A percentile compares a stretch with the other conserved stretches of the same genome.
These are phyloP conservation scores for Camellia japonica DNA, from an alignment of 148 eudicot genomes.

Conservation along the genomic window DNA sequence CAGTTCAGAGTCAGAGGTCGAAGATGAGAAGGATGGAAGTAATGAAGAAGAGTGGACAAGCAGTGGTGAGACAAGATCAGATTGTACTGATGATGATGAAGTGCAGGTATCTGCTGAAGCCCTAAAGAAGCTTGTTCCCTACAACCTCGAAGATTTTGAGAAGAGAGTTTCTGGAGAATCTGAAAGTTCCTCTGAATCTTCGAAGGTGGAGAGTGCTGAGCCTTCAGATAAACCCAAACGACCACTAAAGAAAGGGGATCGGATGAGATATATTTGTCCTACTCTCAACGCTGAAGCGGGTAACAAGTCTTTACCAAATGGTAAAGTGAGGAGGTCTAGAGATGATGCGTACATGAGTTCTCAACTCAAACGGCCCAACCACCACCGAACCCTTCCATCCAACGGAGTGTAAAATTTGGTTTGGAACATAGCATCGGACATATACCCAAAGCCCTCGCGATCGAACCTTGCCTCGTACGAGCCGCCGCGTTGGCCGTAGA, in stretches of 20 bases:
- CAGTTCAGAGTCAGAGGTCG: conserved; percentile 72
- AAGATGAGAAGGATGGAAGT: conserved; percentile 68
- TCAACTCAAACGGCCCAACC: no score
- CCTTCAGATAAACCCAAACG: conserved; percentile 46
- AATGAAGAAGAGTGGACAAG: conserved; percentile 69
- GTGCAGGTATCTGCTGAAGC: conserved; percentile 70
- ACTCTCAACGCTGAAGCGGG: conserved; percentile 53
- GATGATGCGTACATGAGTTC: no score
- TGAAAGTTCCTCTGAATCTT: conserved; percentile 67
- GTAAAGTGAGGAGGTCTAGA: no score
- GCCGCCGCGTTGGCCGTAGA: background rate
- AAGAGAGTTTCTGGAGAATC: conserved; percentile 74
- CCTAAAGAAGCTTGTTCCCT: conserved; percentile 74
- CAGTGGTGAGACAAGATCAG: conserved; percentile 70
- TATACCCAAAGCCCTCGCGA: background rate
- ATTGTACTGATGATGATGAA: conserved; percentile 68
- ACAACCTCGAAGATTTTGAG: conserved; percentile 73
- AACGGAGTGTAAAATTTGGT: no score
- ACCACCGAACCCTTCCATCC: no score
- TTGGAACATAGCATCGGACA: no score
- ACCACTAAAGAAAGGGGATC: conserved; percentile 87
- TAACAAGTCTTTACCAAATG: conserved; percentile 66
- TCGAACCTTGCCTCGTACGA: background rate
- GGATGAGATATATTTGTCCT: conserved; percentile 78
- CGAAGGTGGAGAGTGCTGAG: conserved; percentile 48